These are phyloP conservation scores for Logfia minima DNA, from an alignment of 129 eudicot species.

Conservation along the genomic window DNA sequence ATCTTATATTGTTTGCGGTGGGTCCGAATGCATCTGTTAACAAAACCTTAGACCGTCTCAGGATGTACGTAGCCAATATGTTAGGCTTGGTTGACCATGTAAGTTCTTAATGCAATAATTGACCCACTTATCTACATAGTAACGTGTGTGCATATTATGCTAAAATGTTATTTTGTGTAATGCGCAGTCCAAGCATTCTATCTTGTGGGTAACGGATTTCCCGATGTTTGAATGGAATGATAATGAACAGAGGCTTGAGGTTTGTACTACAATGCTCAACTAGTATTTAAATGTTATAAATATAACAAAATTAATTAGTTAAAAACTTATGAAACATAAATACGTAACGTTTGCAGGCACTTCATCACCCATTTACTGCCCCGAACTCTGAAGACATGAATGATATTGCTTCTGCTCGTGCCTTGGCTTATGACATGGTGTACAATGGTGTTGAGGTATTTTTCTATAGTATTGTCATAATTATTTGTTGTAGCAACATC, in stretches of 20 bases:
- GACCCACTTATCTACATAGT: background rate
- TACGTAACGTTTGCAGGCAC: slow-evolving; percentile 51
- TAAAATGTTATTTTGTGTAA: slow-evolving; percentile 18
- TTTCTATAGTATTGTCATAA: background rate
- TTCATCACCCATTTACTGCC: slow-evolving; percentile 98
- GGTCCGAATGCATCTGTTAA: slow-evolving; percentile 68
- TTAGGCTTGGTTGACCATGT: slow-evolving; percentile 81
- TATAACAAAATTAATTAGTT: background rate
- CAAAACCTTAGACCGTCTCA: slow-evolving; percentile 79
- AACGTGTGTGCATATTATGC: background rate
- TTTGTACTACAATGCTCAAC: slow-evolving; percentile 28
- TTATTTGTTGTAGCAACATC: background rate
- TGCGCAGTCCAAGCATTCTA: slow-evolving; percentile 72
- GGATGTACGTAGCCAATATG: slow-evolving; percentile 64
- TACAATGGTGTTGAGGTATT: slow-evolving; percentile 97
- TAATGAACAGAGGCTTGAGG: slow-evolving; percentile 88
- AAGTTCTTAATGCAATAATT: slow-evolving; percentile 27
- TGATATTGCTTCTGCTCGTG: slow-evolving; percentile 92
- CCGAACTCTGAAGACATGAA: slow-evolving; percentile 92
- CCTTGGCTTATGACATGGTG: slow-evolving; percentile 99
- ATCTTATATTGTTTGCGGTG: slow-evolving; percentile 88
- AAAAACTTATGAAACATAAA: background rate
- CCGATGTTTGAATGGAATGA: slow-evolving; percentile 99
- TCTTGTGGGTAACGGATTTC: slow-evolving; percentile 95
- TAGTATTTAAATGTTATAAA: background rate